Evolutionary conservation across 2,329 filamentous ascomycete species (phyloP), one percentile per base, ranked within the genome.

Genomic region (Penicillium sp.): DNA sequence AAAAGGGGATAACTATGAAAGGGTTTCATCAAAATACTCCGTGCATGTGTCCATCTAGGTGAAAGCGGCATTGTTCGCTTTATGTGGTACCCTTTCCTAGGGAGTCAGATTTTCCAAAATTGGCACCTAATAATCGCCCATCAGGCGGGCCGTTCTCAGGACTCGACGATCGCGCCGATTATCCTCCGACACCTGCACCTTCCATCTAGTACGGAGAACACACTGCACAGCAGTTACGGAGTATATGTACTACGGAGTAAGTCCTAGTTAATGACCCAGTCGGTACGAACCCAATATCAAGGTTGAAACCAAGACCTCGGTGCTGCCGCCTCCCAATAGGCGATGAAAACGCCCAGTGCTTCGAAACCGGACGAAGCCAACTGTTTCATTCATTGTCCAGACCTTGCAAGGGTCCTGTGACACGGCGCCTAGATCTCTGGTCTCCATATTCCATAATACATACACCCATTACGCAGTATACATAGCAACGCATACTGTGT

Each of bases 291-390:
- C 9, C 33, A 44, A 38, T 31, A 27, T 29, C 28, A 45, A 34
- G 46, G 39, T 51, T 57, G 53, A 52, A 58, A 55, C 49, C 40
- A 22, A 34, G 25, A 27, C 33, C 18, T 14, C 16, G 33, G 33
- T n/a, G 13, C 41, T 59, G 54, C 38, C 54, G 43, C 49, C 46
- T 37, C 41, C 56, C 49, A 34, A 45, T 54, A 54, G 53, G 54
- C 50, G 50, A 45, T 49, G 47, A 38, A 35, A 14, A 45, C 43
- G 42, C 46, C 49, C 51, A 53, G 39, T 43, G 37, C 49, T 52
- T 54, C 42, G 28, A 25, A 49, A 49, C 49, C 42, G 31, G 39
- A 41, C 46, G 37, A 39, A 28, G 25, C 22, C 33, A 45, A 42
- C 4, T 19, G 14, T 36, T 14, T 37, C 35, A 19, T 36, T 18